phyloP scores from a whole-genome alignment of 192 early-diverging fungal genomes.

The Obelidium mucronatum region DNA sequence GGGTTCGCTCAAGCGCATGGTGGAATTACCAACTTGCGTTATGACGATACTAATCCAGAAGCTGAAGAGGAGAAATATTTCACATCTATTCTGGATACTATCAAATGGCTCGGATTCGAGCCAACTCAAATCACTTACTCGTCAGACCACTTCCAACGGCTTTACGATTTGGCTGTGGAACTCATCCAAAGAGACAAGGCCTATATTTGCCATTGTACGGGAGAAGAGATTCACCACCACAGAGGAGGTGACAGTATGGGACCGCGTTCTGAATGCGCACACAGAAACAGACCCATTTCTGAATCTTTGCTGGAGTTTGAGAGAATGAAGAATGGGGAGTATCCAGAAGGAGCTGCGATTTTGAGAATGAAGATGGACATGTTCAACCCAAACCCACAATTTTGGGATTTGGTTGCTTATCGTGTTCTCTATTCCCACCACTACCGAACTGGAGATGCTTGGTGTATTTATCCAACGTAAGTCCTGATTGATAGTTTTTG shows the following conservation, averaged over 20 bases:
- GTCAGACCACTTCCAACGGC: constrained; percentile 95
- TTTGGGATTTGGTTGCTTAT: constrained; percentile 99
- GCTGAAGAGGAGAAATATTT: constrained; percentile 98
- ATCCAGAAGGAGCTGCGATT: constrained; percentile 87
- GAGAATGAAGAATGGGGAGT: constrained; percentile 98
- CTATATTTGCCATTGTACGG: constrained; percentile 96
- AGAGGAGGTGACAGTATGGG: constrained; percentile 92
- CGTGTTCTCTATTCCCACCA: constrained; percentile 92
- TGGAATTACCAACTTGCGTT: constrained; percentile 91
- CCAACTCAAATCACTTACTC: constrained; percentile 95
- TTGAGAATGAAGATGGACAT: constrained; percentile 99
- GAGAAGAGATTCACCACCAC: constrained; percentile 88
- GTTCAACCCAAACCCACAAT: constrained; percentile 96
- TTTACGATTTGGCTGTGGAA: constrained; percentile 94
- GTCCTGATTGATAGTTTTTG: background rate
- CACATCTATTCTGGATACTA: constrained; percentile 88
- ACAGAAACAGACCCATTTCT: constrained; percentile 89
- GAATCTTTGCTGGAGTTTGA: constrained; percentile 95
- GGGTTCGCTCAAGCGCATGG: constrained; percentile 92
- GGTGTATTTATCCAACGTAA: constrained; percentile 98
- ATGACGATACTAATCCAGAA: constrained; percentile 88
- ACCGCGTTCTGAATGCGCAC: constrained; percentile 84
- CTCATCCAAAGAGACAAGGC: constrained; percentile 90
- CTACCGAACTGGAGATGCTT: constrained; percentile 88
- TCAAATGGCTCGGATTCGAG: constrained; percentile 96